Base-by-base conservation (phyloP, 169 alveolate genomes). In the Plasmodium gallinaceum region DNA sequence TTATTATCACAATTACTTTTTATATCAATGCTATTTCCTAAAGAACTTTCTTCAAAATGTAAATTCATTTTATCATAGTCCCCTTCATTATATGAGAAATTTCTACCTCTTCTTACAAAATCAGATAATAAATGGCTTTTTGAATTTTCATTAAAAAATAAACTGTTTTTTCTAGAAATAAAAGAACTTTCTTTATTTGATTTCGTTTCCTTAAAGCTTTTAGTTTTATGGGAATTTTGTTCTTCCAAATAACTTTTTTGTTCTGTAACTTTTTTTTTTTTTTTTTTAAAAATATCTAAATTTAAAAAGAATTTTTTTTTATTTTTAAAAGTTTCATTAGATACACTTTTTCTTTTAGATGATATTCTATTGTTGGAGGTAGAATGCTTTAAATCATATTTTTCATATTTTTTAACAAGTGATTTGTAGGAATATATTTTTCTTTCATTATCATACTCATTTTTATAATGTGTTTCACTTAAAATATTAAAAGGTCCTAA, bases 401-500 rank as follows among this genome's bases (percentile, higher is more conserved):
- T 20, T 70, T 68, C 90, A 58, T 80, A 80, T n/a, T 16, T 57
- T 20, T 68, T 80, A 39, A 80, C 90, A 6, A 80, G 24, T 18
- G 90, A 80, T 16, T 80, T 80, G 64, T 80, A 80, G 1, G 74
- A 51, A 26, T 80, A 80, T 5, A 80, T 68, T 68, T 68, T 80
- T 46, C 26, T 80, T 5, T 48, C 90, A 2, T 60, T 14, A 5
- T 80, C 64, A 7, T n/a, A 42, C 5, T 37, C 42, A 16, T 9
- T 42, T 54, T 8, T 68, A 39, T 42, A 18, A 9, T 45, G 18
- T 48, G 52, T 18, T 54, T 80, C 90, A 37, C 20, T 66, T 7
- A 80, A 24, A 14, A 80, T 80, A 60, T 65, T 80, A 48, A 80
- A 66, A 5, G 90, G 90, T 0, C 90, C 90, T 46, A 80, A 68